phyloP scores from a whole-genome alignment of 768 basidiomycete species.

The Rubroboletus satanas region DNA sequence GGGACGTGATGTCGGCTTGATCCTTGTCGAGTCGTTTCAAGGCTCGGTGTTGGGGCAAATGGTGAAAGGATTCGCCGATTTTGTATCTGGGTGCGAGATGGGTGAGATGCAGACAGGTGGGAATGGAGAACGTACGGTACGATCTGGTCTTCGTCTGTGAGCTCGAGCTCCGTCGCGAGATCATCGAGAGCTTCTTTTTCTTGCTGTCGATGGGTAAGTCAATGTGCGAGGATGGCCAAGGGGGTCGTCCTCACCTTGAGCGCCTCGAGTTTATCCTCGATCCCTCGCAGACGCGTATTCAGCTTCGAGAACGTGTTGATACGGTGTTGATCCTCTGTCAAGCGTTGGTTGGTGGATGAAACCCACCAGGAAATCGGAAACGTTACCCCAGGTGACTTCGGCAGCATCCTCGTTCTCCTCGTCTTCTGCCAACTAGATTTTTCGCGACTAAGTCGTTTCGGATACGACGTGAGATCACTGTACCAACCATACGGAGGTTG shows the following conservation, averaged over 20 bases:
- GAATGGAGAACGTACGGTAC: slow-evolving; percentile 55
- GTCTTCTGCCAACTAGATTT: slow-evolving; percentile 60
- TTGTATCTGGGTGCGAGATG: slow-evolving; percentile 76
- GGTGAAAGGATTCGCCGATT: slow-evolving; percentile 85
- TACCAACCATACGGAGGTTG: slow-evolving; percentile 56
- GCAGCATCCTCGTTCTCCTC: slow-evolving; percentile 72
- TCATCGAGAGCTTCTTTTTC: slow-evolving; percentile 95
- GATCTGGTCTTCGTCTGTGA: slow-evolving; percentile 78
- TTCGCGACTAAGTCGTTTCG: not conserved
- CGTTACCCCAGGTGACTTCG: slow-evolving; percentile 82
- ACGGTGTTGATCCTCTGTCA: slow-evolving; percentile 75
- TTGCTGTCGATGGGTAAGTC: slow-evolving; percentile 47
- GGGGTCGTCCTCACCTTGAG: slow-evolving; percentile 59
- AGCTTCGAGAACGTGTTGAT: slow-evolving; percentile 92
- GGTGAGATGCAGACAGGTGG: slow-evolving; percentile 47
- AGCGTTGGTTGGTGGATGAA: not conserved
- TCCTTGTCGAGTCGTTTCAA: slow-evolving; percentile 69
- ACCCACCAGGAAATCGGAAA: too few species aligned
- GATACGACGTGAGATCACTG: not conserved
- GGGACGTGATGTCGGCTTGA: slow-evolving; percentile 52
- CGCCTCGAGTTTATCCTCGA: slow-evolving; percentile 67
- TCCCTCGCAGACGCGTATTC: slow-evolving; percentile 68
- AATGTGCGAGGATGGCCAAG: too few species aligned
- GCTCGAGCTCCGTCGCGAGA: slow-evolving; percentile 79
- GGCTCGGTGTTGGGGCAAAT: slow-evolving; percentile 67